These are phyloP conservation scores for Skeletonema tropicum DNA, from an alignment of 108 stramenopile genomes.

Conservation along the genomic window DNA sequence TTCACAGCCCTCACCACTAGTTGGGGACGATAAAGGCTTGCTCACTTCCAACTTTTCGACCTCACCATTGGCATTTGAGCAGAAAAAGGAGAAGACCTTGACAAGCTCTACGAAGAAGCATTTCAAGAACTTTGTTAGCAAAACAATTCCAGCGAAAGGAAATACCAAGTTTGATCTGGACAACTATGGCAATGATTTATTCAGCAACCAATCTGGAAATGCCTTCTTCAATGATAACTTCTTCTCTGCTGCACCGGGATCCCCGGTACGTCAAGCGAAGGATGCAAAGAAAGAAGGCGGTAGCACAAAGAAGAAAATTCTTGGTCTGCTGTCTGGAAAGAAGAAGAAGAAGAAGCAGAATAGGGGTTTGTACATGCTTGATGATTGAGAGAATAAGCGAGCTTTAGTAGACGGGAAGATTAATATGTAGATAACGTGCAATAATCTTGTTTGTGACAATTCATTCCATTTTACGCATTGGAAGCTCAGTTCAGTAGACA, in stretches of 20 bases:
- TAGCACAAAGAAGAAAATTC: background rate
- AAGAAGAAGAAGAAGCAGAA: background rate
- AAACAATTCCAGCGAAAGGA: background rate
- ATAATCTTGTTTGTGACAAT: background rate
- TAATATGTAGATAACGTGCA: background rate
- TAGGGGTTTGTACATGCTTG: background rate
- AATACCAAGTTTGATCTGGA: background rate
- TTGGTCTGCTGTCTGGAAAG: background rate
- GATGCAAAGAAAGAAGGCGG: background rate
- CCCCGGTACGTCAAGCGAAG: constrained; percentile 1
- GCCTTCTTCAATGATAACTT: background rate
- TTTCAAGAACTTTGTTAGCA: background rate
- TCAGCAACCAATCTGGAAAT: background rate
- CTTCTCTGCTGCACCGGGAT: background rate
- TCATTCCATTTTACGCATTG: no score
- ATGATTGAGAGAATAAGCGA: background rate
- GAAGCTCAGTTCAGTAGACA: no score
- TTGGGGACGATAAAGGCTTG: background rate
- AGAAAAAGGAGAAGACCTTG: background rate
- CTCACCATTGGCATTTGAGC: background rate
- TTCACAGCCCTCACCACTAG: background rate
- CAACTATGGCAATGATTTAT: background rate
- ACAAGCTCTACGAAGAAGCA: background rate
- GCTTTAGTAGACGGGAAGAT: background rate
- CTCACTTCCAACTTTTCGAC: background rate